Evolutionary conservation across 805 yeast genomes (phyloP), one percentile per base, ranked within the genome.

Genomic region (Cyberlindnera americana): DNA sequence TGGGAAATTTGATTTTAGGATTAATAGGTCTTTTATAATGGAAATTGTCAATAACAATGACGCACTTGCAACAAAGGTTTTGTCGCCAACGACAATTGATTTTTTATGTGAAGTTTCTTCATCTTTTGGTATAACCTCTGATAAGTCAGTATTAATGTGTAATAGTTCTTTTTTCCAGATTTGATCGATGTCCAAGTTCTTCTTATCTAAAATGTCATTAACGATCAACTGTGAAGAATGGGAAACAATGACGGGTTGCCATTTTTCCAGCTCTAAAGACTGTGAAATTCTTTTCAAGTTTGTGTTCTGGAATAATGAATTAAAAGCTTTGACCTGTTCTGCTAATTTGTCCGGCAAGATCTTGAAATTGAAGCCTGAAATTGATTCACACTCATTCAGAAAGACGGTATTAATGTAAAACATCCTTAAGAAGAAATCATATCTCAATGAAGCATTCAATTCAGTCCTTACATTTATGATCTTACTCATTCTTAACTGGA

Each of bases 361-460:
- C 19, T 72, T 69, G 37, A 47, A 52, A 1, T 77, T 70, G 12
- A 72, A 60, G 0, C 95, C 95, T 5, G 88, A 79, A 5, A 90
- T 74, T 12, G 78, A 69, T 59, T 93, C 98, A 59, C 95, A 86
- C 54, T 88, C 95, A 34, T 75, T 76, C 29, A 89, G 67, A 56
- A 90, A 90, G 17, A 81, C 68, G 0, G 81, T 75, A 40, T 80
- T 77, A 12, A 84, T 65, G 3, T 83, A 68, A 59, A 79, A 87
- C 37, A 87, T 72, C 43, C 78, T 66, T 33, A 86, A 54, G 62
- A 89, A 90, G 48, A 72, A 75, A n/a, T 73, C 72, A 8, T 77
- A 66, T 3, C 81, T 60, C 17, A 81, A 59, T 28, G 68, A 71
- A 0, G 86, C 74, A 12, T 77, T 78, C 46, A 83, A 77, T 30